Percentiles rank a stretch among this genome's conserved stretches.
These are phyloP conservation scores for Polysphondylium violaceum DNA, from an alignment of 78 protist genomes.

Conservation along the genomic window DNA sequence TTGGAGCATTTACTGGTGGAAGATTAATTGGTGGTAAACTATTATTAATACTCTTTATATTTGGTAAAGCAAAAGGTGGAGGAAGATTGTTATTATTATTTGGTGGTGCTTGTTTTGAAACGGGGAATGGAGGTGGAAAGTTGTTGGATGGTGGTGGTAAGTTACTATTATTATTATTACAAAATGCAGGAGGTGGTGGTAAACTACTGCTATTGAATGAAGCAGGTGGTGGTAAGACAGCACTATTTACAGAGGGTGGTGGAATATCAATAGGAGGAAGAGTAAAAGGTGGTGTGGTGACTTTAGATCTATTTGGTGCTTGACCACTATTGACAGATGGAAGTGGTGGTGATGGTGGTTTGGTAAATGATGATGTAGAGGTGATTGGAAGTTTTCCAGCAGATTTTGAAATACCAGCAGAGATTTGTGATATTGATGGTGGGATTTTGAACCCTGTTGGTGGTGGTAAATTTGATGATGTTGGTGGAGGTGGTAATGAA, in stretches of 20 bases:
- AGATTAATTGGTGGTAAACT: background rate
- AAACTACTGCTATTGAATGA: background rate
- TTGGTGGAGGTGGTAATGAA: conserved; percentile 29
- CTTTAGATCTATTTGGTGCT: background rate
- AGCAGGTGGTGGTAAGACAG: conserved; percentile 44
- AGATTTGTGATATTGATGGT: background rate
- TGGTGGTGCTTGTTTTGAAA: background rate
- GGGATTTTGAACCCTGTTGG: background rate
- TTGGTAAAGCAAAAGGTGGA: background rate
- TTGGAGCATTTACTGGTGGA: background rate
- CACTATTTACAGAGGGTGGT: background rate
- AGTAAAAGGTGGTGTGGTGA: background rate
- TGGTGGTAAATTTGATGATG: conserved; percentile 15
- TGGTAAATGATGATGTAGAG: background rate
- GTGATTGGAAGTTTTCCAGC: no score
- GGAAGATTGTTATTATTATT: background rate
- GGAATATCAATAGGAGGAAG: background rate
- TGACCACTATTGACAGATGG: background rate
- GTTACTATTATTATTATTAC: background rate
- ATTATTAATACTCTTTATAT: background rate
- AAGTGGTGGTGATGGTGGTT: background rate
- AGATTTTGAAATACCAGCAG: conserved; percentile 2
- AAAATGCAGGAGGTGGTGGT: background rate
- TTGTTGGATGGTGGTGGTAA: conserved; percentile 30
- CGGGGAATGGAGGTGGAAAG: conserved; percentile 8